Conservation (phyloP, 2,329 filamentous ascomycete species). For the Monosporascus sp. region DNA sequence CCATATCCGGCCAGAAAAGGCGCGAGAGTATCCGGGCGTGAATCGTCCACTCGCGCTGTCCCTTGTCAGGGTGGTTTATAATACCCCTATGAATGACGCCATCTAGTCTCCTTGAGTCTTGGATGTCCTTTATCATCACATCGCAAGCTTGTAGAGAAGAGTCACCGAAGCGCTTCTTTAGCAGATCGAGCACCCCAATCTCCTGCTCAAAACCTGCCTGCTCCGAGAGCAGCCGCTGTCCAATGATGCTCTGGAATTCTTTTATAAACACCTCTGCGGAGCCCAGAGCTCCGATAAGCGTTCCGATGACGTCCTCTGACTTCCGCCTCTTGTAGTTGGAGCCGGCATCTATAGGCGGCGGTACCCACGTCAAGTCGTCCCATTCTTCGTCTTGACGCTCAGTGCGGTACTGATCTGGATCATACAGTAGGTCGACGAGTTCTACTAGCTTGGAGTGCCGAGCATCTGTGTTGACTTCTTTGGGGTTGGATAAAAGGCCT, state of each 20-base stretch:
- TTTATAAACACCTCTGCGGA: conserved; percentile 90
- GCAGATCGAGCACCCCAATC: conserved; percentile 73
- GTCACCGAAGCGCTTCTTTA: conserved; percentile 87
- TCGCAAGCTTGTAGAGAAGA: conserved; percentile 84
- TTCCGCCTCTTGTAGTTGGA: conserved; percentile 87
- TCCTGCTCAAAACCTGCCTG: conserved; percentile 71
- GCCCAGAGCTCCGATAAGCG: conserved; percentile 81
- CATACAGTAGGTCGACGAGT: conserved; percentile 60
- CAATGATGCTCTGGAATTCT: conserved; percentile 86
- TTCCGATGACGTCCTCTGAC: conserved; percentile 86
- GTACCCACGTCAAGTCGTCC: conserved; percentile 89
- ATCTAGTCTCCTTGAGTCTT: conserved; percentile 75
- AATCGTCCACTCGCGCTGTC: conserved; percentile 38
- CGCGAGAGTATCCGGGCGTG: conserved; percentile 85
- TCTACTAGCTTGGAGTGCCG: conserved; percentile 55
- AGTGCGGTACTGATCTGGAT: conserved; percentile 50
- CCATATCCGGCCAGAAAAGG: conserved; percentile 86
- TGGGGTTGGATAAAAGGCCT: conserved; percentile 61
- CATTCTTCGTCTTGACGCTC: conserved; percentile 61
- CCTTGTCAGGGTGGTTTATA: conserved; percentile 18
- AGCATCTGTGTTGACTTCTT: conserved; percentile 36
- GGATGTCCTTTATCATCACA: conserved; percentile 93
- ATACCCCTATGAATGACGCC: conserved; percentile 51
- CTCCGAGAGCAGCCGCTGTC: conserved; percentile 67
- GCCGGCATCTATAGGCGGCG: conserved; percentile 87